Conservation (phyloP, 2,329 filamentous ascomycete species). For the Penicillium decumbens region DNA sequence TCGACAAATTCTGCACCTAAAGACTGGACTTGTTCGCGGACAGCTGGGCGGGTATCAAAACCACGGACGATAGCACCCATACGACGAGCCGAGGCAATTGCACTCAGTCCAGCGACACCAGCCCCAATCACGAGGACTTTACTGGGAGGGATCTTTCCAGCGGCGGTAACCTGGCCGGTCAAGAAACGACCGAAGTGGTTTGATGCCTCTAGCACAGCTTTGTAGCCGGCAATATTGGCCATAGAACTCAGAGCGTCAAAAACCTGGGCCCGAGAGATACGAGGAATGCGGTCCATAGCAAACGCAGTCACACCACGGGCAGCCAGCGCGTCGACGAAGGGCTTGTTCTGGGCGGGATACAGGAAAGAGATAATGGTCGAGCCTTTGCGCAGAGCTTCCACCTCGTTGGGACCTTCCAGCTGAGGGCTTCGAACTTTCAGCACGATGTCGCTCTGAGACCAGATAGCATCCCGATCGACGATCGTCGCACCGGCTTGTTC, state of each 20-base stretch:
- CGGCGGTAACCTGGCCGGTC: constrained; percentile 84
- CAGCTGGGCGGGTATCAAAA: constrained; percentile 86
- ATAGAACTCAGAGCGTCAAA: constrained; percentile 88
- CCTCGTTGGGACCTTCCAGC: constrained; percentile 57
- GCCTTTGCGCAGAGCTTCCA: constrained; percentile 61
- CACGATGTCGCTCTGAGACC: constrained; percentile 70
- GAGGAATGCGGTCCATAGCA: constrained; percentile 89
- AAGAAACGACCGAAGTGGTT: constrained; percentile 85
- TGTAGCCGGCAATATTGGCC: constrained; percentile 93
- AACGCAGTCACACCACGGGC: constrained; percentile 68
- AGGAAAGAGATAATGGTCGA: constrained; percentile 78
- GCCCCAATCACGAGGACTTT: constrained; percentile 89
- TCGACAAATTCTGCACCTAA: constrained; percentile 87
- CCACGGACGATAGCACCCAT: constrained; percentile 86
- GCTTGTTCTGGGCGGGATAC: constrained; percentile 74
- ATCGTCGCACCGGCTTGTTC: constrained; percentile 72
- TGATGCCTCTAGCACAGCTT: constrained; percentile 82
- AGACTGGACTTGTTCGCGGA: constrained; percentile 83
- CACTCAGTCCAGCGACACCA: constrained; percentile 81
- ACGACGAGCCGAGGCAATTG: constrained; percentile 78
- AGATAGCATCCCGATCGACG: constrained; percentile 65
- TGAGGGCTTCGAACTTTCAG: constrained; percentile 78
- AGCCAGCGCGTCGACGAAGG: constrained; percentile 68
- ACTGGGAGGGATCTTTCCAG: constrained; percentile 82
- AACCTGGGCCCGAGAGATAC: constrained; percentile 81